Evolutionary conservation across 2,329 filamentous ascomycete genomes (phyloP).

Genomic region (Cladosporium cucumerinum): DNA sequence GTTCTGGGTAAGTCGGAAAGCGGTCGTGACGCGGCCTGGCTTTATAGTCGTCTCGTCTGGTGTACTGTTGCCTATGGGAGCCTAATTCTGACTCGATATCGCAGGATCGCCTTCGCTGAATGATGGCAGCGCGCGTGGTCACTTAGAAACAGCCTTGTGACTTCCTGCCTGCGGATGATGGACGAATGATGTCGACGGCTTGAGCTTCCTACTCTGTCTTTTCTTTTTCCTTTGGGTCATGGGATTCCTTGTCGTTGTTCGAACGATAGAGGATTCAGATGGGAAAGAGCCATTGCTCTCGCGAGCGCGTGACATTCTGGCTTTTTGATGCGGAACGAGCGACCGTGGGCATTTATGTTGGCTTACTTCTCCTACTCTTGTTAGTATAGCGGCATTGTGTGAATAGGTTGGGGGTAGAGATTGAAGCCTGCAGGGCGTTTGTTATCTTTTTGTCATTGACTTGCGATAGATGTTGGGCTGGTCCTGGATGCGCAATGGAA

Average conservation of each 20-base stretch:
- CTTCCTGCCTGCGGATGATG: no score
- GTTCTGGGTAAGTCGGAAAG: neutral
- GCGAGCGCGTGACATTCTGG: neutral
- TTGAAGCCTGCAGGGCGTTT: neutral
- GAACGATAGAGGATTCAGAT: neutral
- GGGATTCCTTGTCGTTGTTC: neutral
- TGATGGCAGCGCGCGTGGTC: neutral
- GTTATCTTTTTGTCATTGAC: neutral
- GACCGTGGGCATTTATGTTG: neutral
- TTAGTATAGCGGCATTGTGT: constrained; percentile 4
- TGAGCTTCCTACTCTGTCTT: neutral
- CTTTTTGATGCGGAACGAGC: neutral
- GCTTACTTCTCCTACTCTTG: neutral
- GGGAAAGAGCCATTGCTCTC: neutral
- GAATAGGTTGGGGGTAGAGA: neutral
- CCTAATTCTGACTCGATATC: constrained; percentile 1
- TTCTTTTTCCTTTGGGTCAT: neutral
- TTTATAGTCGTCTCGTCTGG: neutral
- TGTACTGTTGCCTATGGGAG: neutral
- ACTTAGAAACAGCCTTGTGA: neutral
- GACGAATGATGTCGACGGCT: neutral
- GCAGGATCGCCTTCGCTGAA: neutral
- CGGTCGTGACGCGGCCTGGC: neutral
- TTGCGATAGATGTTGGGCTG: constrained; percentile 3
- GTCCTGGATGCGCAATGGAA: neutral